Conservation (phyloP, 306 rosid genomes). For the Fagus crenata region DNA sequence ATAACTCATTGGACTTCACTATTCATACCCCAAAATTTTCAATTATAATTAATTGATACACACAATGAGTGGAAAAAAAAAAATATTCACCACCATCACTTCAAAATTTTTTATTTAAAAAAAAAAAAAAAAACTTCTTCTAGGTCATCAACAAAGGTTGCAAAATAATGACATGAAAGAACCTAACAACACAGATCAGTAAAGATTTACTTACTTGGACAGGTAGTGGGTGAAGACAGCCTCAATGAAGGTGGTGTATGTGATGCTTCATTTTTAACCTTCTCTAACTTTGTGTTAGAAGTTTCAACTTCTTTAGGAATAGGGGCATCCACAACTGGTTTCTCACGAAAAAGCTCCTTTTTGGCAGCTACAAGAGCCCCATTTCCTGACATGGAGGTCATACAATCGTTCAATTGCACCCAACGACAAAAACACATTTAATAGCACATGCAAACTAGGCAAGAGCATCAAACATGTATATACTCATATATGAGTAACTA, state of each 20-base stretch:
- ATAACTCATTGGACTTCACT: not conserved
- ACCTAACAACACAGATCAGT: not conserved
- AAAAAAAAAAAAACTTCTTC: no score
- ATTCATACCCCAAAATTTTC: not conserved
- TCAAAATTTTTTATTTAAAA: not conserved
- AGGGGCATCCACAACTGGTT: slow-evolving; percentile 4
- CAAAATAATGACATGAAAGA: not conserved
- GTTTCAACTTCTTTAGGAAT: slow-evolving; percentile 29
- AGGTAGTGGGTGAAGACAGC: slow-evolving; percentile 6
- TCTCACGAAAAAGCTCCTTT: slow-evolving; percentile 18
- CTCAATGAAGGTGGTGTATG: slow-evolving; percentile 12
- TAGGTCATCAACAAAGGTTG: not conserved
- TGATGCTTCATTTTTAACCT: slow-evolving; percentile 9
- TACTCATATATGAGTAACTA: not conserved
- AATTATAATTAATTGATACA: not conserved
- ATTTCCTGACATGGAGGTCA: slow-evolving; percentile 26
- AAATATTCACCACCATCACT: not conserved
- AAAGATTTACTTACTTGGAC: not conserved
- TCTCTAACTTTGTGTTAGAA: slow-evolving; percentile 23
- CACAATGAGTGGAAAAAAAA: not conserved
- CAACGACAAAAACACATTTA: not conserved
- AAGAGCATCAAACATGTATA: not conserved
- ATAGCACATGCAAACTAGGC: not conserved
- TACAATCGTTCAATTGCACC: not conserved
- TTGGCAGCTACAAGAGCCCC: slow-evolving; percentile 24